These are phyloP conservation scores for Platanthera zijinensis DNA, from an alignment of 106 monocot species.

Conservation along the genomic window DNA sequence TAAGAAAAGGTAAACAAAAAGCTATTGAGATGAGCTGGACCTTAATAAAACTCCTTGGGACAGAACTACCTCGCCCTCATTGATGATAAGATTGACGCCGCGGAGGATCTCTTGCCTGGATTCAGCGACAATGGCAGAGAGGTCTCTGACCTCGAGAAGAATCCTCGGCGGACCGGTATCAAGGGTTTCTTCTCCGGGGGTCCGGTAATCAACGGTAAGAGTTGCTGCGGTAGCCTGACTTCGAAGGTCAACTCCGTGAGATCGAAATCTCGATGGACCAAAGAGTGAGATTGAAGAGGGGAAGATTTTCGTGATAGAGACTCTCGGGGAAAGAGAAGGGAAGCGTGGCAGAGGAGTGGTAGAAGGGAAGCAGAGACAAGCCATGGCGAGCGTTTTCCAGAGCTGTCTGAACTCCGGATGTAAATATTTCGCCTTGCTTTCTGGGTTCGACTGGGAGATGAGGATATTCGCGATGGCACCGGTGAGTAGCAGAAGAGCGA, in stretches of 20 bases:
- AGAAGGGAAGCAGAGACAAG: constrained; percentile 4
- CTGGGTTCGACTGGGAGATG: no score
- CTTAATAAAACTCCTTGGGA: neutral
- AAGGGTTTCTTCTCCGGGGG: constrained; percentile 3
- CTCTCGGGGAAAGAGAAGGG: neutral
- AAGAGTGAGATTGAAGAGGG: neutral
- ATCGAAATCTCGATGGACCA: neutral
- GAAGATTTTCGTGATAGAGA: neutral
- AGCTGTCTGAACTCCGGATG: no score
- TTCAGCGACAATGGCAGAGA: constrained; percentile 64
- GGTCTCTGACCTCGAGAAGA: constrained; percentile 64
- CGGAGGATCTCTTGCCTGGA: constrained; percentile 58
- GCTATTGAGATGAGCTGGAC: neutral
- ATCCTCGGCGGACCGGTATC: constrained; percentile 17
- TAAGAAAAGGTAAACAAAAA: neutral
- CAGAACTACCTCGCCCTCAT: constrained; percentile 66
- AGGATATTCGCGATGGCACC: no score
- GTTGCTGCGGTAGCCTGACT: neutral
- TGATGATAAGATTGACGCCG: constrained; percentile 75
- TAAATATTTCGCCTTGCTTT: no score
- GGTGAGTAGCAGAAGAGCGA: no score
- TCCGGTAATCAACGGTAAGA: neutral
- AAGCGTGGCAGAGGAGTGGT: neutral
- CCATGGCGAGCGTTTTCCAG: neutral
- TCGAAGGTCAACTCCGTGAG: neutral